phyloP scores from a whole-genome alignment of 2,329 filamentous ascomycete genomes.

The Diplodia mutila region DNA sequence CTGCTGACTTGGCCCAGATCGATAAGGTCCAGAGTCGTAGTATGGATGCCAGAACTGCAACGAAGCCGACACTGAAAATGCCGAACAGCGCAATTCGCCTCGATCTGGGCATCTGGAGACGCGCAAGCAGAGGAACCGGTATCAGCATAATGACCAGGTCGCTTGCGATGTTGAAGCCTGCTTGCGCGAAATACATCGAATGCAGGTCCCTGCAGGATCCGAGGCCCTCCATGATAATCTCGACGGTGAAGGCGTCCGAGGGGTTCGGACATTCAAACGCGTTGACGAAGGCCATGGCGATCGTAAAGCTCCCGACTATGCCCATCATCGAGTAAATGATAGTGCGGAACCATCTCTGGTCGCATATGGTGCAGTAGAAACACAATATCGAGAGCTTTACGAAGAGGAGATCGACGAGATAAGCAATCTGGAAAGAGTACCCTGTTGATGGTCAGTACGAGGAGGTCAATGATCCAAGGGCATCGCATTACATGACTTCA shows the following conservation, averaged over 20 bases:
- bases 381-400: constrained; percentile 41
- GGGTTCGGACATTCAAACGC: constrained; percentile 41
- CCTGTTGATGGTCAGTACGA: constrained; percentile 11
- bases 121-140: constrained; percentile 51
- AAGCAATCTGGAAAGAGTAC: constrained; percentile 38
- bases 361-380: constrained; percentile 43
- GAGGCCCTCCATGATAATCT: constrained; percentile 33
- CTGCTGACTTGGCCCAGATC: constrained; percentile 37
- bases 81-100: constrained; percentile 57
- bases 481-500: constrained; percentile 27
- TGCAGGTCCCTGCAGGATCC: constrained; percentile 40
- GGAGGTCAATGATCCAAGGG: too few species aligned
- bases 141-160: constrained; percentile 50
- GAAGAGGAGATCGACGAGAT: constrained; percentile 35
- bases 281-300: constrained; percentile 35
- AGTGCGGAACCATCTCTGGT: constrained; percentile 38
- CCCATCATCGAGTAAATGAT: constrained; percentile 36
- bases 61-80: constrained; percentile 42
- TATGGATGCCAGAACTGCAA: constrained; percentile 42
- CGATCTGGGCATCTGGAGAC: constrained; percentile 52
- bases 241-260: constrained; percentile 34
- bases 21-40: constrained; percentile 44
- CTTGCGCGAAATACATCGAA: constrained; percentile 43
- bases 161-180: constrained; percentile 46
- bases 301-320: constrained; percentile 39